phyloP scores from a whole-genome alignment of 1,284 basidiomycete species.

The Xerocomus nothofagi region DNA sequence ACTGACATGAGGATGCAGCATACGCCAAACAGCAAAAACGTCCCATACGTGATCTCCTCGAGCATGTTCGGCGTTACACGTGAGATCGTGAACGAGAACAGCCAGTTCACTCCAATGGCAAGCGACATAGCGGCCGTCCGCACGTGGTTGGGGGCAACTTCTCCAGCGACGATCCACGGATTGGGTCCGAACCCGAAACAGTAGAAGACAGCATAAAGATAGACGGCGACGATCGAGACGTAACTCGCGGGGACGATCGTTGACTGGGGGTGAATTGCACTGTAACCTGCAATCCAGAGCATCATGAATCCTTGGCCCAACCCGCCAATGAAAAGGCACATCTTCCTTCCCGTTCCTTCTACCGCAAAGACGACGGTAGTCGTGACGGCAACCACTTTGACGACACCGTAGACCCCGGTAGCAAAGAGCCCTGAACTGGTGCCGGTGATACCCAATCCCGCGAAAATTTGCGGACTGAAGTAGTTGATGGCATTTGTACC shows the following conservation, averaged over 20 bases:
- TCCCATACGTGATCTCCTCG: slow-evolving; percentile 48
- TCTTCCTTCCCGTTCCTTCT: slow-evolving; percentile 46
- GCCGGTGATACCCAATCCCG: slow-evolving; percentile 54
- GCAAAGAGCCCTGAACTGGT: slow-evolving; percentile 53
- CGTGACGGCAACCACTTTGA: slow-evolving; percentile 50
- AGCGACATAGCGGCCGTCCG: slow-evolving; percentile 44
- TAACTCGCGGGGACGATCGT: slow-evolving; percentile 45
- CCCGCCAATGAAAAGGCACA: slow-evolving; percentile 46
- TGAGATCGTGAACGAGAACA: slow-evolving; percentile 49
- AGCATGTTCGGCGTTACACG: slow-evolving; percentile 55
- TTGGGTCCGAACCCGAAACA: slow-evolving; percentile 44
- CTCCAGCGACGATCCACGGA: slow-evolving; percentile 48
- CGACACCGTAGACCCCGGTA: slow-evolving; percentile 61
- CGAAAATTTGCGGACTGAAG: slow-evolving; percentile 51
- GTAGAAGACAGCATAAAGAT: slow-evolving; percentile 49
- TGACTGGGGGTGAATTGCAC: slow-evolving; percentile 38
- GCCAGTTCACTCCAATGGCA: slow-evolving; percentile 47
- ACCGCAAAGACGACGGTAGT: slow-evolving; percentile 44
- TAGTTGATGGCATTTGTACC: slow-evolving; percentile 66
- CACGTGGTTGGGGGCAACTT: slow-evolving; percentile 50
- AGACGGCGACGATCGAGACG: slow-evolving; percentile 49
- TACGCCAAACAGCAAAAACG: slow-evolving; percentile 51
- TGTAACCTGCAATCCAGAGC: slow-evolving; percentile 53
- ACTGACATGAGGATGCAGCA: slow-evolving; percentile 46
- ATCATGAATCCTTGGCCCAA: slow-evolving; percentile 47